Evolutionary conservation across 1,139 yeast species (phyloP).

Genomic region (Scheffersomyces insectosa): DNA sequence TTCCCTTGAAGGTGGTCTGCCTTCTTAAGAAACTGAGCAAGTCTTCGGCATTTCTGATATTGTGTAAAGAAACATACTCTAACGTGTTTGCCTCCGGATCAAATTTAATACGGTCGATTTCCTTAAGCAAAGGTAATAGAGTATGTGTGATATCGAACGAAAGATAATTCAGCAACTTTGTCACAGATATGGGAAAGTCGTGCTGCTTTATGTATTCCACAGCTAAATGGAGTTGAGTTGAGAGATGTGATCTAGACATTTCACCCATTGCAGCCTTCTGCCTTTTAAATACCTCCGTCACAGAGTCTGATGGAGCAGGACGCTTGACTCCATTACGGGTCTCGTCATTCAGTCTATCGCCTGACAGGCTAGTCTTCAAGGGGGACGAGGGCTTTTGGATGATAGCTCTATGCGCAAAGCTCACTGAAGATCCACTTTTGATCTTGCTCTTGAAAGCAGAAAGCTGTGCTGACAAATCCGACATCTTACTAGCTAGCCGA

Average conservation of each 20-base stretch:
- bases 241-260: constrained; percentile 60
- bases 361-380: constrained; percentile 3
- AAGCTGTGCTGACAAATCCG: constrained; percentile 47
- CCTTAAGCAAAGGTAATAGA: constrained; percentile 68
- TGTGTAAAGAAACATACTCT: constrained; percentile 86
- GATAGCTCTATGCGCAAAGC: constrained; percentile 31
- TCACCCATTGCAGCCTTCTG: constrained; percentile 31
- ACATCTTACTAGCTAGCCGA: constrained; percentile 22
- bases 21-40: constrained; percentile 70
- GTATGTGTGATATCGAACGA: constrained; percentile 48
- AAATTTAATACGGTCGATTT: constrained; percentile 72
- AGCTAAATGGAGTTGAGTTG: constrained; percentile 82
- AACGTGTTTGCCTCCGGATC: constrained; percentile 62
- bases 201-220: constrained; percentile 78
- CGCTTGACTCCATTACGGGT: constrained; percentile 13
- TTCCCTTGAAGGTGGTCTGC: constrained; percentile 87
- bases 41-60: constrained; percentile 80
- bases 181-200: constrained; percentile 67
- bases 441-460: constrained; percentile 51
- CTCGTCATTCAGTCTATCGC: constrained; percentile 6
- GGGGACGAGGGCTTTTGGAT: constrained; percentile 13
- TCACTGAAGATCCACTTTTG: constrained; percentile 48
- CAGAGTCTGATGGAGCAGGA: constrained; percentile 22
- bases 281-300: constrained; percentile 38
- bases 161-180: constrained; percentile 61